These are phyloP conservation scores for Cladosporium sp. DNA, from an alignment of 2,329 filamentous ascomycete species.

Conservation along the genomic window DNA sequence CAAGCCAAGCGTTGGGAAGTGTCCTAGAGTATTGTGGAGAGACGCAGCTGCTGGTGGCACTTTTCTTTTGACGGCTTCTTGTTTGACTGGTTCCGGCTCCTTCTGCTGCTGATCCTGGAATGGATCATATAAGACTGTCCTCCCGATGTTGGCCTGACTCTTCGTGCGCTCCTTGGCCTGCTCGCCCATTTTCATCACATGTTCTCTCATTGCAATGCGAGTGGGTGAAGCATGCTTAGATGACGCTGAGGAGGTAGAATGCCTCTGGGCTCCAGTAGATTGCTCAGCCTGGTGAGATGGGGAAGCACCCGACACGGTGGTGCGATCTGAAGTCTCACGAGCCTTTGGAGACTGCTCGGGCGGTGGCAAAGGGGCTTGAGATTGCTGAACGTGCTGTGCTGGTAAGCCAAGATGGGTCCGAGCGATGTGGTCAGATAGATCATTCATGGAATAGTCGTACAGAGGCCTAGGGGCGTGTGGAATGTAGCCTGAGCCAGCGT, in stretches of 20 bases:
- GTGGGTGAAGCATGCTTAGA: neutral
- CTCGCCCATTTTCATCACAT: constrained; percentile 11
- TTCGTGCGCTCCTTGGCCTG: constrained; percentile 24
- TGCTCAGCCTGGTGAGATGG: neutral
- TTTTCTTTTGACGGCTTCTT: neutral
- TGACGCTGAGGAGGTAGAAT: neutral
- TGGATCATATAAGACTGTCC: constrained; percentile 31
- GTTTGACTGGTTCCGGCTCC: neutral
- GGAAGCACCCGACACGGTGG: neutral
- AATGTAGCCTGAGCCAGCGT: neutral
- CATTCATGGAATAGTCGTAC: neutral
- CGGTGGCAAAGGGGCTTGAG: neutral
- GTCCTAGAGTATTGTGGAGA: neutral
- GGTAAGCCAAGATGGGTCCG: neutral
- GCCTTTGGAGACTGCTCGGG: neutral
- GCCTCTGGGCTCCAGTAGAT: neutral
- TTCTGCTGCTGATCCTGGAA: constrained; percentile 17
- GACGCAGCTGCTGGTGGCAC: neutral
- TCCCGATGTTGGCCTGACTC: constrained; percentile 23
- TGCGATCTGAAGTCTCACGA: neutral
- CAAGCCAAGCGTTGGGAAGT: neutral
- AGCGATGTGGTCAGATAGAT: neutral
- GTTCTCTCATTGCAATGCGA: constrained; percentile 9
- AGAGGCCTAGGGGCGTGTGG: neutral
- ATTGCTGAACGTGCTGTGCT: neutral